These are phyloP conservation scores for Myxozyma vanderwaltii DNA, from an alignment of 805 yeast genomes.

Conservation along the genomic window DNA sequence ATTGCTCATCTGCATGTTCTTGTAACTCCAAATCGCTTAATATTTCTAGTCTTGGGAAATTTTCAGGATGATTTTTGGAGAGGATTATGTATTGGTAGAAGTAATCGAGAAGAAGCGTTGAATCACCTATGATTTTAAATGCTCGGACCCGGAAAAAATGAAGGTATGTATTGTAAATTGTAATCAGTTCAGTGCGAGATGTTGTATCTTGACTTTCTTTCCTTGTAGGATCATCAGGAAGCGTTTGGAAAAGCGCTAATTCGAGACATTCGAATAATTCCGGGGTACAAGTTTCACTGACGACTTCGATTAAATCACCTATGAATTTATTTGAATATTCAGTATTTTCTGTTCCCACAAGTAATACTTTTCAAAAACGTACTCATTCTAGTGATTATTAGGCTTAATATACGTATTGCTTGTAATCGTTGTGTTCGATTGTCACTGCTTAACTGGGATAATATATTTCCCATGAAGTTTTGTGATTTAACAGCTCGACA, in stretches of 20 bases:
- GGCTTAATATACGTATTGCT: neutral
- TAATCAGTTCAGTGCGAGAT: slow-evolving; percentile 7
- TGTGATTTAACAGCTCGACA: neutral
- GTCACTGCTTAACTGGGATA: neutral
- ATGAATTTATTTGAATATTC: no score
- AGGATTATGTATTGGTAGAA: slow-evolving; percentile 9
- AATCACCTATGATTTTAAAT: neutral
- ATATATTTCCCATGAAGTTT: neutral
- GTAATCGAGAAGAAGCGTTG: slow-evolving; percentile 7
- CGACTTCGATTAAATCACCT: neutral
- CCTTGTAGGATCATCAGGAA: neutral
- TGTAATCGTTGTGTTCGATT: neutral
- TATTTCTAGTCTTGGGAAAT: slow-evolving; percentile 2
- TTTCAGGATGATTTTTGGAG: neutral
- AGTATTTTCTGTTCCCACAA: no score
- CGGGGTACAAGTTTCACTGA: slow-evolving; percentile 4
- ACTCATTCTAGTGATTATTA: slow-evolving; percentile 5
- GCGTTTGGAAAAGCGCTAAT: neutral
- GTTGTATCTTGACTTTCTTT: slow-evolving; percentile 10
- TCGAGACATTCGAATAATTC: slow-evolving; percentile 3
- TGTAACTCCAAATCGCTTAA: slow-evolving; percentile 3
- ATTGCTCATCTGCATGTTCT: slow-evolving; percentile 12
- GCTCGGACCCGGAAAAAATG: slow-evolving; percentile 1
- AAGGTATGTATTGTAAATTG: slow-evolving; percentile 6
- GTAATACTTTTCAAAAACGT: no score